Conservation (phyloP, 345 rosid genomes). For the Abelmoschus esculentus region DNA sequence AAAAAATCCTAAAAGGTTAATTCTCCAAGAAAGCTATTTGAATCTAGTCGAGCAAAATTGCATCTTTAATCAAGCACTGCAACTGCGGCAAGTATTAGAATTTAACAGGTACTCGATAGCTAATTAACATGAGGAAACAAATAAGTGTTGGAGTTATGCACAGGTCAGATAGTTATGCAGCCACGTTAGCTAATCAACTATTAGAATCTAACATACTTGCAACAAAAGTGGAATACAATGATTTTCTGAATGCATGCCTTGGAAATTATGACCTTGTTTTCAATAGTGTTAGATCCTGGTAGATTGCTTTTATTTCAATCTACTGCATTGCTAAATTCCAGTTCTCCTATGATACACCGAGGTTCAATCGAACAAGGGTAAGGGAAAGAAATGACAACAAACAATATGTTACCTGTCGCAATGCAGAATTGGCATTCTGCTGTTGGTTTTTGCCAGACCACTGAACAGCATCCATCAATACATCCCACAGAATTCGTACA, state of each 20-base stretch:
- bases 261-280: neutral
- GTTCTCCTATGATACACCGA: neutral
- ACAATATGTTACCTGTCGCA: slow-evolving; percentile 55
- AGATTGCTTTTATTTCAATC: neutral
- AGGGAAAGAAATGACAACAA: neutral
- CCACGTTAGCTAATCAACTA: too few relatives aligned
- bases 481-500: slow-evolving; percentile 85
- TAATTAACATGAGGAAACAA: neutral
- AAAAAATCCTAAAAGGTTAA: neutral
- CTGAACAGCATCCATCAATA: slow-evolving; percentile 94
- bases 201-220: neutral
- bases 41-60: neutral
- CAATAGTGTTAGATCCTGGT: neutral
- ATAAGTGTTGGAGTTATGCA: neutral
- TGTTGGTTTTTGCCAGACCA: slow-evolving; percentile 99
- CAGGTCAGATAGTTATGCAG: neutral
- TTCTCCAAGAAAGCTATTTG: neutral
- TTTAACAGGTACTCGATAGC: too few relatives aligned
- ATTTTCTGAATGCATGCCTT: neutral
- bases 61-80: neutral
- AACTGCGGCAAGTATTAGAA: neutral
- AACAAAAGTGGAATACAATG: neutral
- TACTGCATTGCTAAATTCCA: neutral
- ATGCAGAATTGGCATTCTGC: slow-evolving; percentile 83
- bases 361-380: neutral